phyloP scores from a whole-genome alignment of 495 filamentous ascomycete genomes.

The Lepraria neglecta region DNA sequence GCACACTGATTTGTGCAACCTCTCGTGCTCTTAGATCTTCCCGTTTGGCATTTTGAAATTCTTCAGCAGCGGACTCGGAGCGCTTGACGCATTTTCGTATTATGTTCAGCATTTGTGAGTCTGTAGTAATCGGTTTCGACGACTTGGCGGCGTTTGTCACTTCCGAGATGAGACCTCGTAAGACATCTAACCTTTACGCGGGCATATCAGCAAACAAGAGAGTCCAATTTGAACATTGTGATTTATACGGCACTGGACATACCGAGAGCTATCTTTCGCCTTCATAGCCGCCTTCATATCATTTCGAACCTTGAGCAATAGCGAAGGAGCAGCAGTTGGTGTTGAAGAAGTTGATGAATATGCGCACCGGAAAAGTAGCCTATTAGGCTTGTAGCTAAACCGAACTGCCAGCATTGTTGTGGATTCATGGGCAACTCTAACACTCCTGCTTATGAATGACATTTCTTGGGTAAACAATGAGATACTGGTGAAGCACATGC shows the following conservation, averaged over 20 bases:
- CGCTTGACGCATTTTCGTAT: conserved; percentile 49
- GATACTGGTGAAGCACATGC: too few relatives aligned
- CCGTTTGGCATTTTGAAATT: conserved; percentile 47
- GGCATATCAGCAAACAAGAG: conserved; percentile 7
- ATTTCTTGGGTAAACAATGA: too few relatives aligned
- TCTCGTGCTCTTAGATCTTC: conserved; percentile 54
- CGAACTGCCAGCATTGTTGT: neutral
- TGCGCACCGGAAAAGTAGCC: conserved; percentile 24
- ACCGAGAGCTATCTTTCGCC: conserved; percentile 53
- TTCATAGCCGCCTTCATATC: conserved; percentile 59
- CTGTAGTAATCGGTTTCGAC: conserved; percentile 49
- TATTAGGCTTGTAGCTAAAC: neutral
- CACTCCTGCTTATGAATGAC: too few relatives aligned
- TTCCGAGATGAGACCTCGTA: conserved; percentile 55
- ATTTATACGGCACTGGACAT: conserved; percentile 11
- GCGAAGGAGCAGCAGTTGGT: conserved; percentile 38
- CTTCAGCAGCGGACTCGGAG: conserved; percentile 44
- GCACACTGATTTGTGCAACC: conserved; percentile 46
- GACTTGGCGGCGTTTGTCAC: conserved; percentile 59
- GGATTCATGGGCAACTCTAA: too few relatives aligned
- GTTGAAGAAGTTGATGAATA: conserved; percentile 31
- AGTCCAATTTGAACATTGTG: neutral
- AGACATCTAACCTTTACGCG: conserved; percentile 45
- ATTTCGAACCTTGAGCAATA: conserved; percentile 47
- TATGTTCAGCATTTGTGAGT: conserved; percentile 52